Evolutionary conservation across 1,139 yeast genomes (phyloP).

Genomic region (Hansenula anomala): DNA sequence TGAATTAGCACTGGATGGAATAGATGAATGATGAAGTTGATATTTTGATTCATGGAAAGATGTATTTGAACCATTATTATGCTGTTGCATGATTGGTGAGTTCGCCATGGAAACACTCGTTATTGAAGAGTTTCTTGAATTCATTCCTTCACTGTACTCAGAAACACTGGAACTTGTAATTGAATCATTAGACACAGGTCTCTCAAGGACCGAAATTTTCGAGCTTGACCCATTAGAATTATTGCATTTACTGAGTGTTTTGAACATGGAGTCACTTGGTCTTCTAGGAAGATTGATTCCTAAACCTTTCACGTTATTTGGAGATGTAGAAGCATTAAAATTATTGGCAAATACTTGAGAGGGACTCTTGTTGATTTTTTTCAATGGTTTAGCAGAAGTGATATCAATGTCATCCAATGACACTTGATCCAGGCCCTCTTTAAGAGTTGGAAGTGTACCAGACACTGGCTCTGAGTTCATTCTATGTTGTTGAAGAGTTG

Average conservation of each 20-base stretch:
- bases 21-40: neutral
- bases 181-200: slow-evolving; percentile 25
- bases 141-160: slow-evolving; percentile 15
- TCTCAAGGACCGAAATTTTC: slow-evolving; percentile 14
- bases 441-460: slow-evolving; percentile 12
- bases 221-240: slow-evolving; percentile 5
- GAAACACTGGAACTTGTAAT: slow-evolving; percentile 16
- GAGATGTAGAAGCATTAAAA: neutral
- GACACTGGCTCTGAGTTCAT: slow-evolving; percentile 2
- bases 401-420: slow-evolving; percentile 14
- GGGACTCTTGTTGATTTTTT: slow-evolving; percentile 4
- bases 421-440: slow-evolving; percentile 17
- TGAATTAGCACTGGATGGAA: neutral
- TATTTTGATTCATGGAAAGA: neutral
- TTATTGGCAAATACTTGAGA: slow-evolving; percentile 2
- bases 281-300: slow-evolving; percentile 18
- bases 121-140: slow-evolving; percentile 22
- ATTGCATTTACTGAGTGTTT: neutral
- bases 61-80: neutral
- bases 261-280: slow-evolving; percentile 19
- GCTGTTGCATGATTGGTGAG: slow-evolving; percentile 10
- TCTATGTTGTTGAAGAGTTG: neutral
- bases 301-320: slow-evolving; percentile 11
- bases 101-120: slow-evolving; percentile 18
- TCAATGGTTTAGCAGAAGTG: slow-evolving; percentile 2